Evolutionary conservation across 257 asterid species (phyloP).

Genomic region (Ajuga chamaepitys): DNA sequence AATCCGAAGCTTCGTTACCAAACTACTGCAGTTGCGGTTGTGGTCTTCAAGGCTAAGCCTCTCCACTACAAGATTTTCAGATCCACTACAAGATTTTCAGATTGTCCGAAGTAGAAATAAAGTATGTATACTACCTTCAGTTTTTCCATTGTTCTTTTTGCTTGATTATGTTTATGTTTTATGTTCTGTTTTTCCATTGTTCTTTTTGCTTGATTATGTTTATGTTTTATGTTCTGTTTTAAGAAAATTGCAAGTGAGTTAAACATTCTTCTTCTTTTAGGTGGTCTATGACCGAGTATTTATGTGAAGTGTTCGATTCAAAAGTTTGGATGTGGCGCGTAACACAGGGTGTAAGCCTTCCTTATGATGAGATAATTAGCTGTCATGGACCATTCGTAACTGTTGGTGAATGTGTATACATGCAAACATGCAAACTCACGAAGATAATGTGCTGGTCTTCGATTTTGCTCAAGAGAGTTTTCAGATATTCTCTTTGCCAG

Average conservation of each 20-base stretch:
- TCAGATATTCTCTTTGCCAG: neutral
- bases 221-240: too few species aligned
- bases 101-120: neutral
- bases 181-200: neutral
- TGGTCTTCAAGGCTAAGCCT: conserved; percentile 8
- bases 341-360: neutral
- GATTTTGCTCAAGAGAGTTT: neutral
- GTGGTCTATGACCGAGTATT: neutral
- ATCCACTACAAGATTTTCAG: conserved; percentile 20
- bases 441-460: conserved; percentile 2
- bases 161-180: neutral
- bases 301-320: conserved; percentile 25
- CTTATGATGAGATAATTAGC: neutral
- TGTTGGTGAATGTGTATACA: neutral
- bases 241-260: too few species aligned
- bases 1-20: neutral
- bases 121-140: neutral
- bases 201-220: too few species aligned
- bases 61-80: conserved; percentile 18
- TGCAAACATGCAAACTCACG: neutral
- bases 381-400: neutral
- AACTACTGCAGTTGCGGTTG: neutral
- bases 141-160: neutral
- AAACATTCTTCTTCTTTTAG: too few species aligned
- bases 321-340: conserved; percentile 15